phyloP scores from a whole-genome alignment of 2,329 filamentous ascomycete genomes.

The Colletotrichum tropicicola region DNA sequence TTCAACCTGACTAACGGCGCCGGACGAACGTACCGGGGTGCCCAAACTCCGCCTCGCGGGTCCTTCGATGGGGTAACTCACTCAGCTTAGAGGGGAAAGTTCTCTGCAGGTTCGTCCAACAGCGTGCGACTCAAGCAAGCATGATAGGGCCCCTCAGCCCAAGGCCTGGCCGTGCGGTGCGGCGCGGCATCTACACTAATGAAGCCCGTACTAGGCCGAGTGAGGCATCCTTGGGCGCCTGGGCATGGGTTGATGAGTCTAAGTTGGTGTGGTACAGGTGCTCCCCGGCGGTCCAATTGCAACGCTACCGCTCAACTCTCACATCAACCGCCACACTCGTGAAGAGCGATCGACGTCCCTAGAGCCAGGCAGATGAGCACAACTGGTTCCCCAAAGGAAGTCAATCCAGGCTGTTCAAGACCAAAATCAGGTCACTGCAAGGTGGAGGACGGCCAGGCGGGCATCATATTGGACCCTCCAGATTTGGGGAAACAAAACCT shows the following conservation, averaged over 20 bases:
- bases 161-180: no score
- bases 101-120: neutral
- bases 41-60: slow-evolving; percentile 9
- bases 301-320: neutral
- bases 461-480: no score
- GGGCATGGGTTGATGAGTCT: neutral
- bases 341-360: no score
- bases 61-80: slow-evolving; percentile 1
- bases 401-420: no score
- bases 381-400: neutral
- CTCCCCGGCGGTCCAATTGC: neutral
- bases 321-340: neutral
- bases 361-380: slow-evolving; percentile 2
- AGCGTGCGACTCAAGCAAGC: neutral
- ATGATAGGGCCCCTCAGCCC: neutral
- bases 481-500: neutral
- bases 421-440: no score
- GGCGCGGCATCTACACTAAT: neutral
- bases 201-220: neutral
- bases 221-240: neutral
- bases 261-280: neutral
- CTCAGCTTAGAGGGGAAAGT: neutral
- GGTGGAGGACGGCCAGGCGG: no score
- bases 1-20: neutral
- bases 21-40: neutral